Evolutionary conservation across 768 basidiomycete genomes (phyloP).

Genomic region (Suillus lakei): DNA sequence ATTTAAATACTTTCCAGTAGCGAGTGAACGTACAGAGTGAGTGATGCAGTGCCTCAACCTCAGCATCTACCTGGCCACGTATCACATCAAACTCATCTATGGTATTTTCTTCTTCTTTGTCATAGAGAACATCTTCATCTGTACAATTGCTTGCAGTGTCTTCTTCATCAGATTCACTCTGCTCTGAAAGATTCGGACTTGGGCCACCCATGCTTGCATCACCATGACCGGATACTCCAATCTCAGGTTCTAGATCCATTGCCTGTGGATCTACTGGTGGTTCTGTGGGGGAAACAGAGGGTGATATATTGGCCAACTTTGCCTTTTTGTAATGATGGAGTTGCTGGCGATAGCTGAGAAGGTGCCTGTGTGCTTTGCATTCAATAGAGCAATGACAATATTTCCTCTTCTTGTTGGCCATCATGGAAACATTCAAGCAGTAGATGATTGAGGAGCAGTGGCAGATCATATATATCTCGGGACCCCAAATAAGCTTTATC

Average conservation of each 20-base stretch:
- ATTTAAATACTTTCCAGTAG: background rate
- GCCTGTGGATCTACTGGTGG: background rate
- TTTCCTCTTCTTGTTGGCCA: background rate
- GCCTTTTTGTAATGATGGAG: background rate
- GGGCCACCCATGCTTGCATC: background rate
- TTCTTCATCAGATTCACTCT: background rate
- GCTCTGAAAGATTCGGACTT: background rate
- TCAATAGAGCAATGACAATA: background rate
- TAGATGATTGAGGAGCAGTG: too few relatives aligned
- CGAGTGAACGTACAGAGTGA: background rate
- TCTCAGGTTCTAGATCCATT: background rate
- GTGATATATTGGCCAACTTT: background rate
- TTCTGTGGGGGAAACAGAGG: background rate
- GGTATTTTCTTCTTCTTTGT: background rate
- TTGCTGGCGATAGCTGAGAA: background rate
- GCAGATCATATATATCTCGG: too few relatives aligned
- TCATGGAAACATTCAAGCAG: background rate
- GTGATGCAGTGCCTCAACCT: background rate
- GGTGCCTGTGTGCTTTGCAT: background rate
- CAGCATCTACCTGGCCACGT: background rate
- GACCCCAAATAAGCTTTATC: too few relatives aligned
- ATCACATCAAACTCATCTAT: background rate
- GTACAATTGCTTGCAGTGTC: background rate
- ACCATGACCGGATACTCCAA: background rate
- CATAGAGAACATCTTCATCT: background rate